phyloP scores from a whole-genome alignment of 257 asterid species.

The Rubia yunnanensis region DNA sequence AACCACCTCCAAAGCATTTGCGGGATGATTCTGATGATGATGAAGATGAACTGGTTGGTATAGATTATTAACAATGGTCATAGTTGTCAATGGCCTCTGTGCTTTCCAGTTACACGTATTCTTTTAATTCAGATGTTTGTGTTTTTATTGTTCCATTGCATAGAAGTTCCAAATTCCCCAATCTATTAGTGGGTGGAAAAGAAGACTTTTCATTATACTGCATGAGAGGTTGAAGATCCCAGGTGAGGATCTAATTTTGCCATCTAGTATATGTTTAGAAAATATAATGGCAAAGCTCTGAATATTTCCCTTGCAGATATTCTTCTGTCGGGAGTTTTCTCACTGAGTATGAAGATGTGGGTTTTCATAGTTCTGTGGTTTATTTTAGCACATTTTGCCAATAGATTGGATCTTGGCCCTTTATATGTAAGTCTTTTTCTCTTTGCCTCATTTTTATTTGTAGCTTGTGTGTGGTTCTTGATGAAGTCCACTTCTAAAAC shows the following conservation, averaged over 20 bases:
- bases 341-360: conserved; percentile 64
- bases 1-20: conserved; percentile 66
- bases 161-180: conserved; percentile 72
- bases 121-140: conserved; percentile 18
- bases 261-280: background rate
- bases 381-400: conserved; percentile 70
- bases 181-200: conserved; percentile 73
- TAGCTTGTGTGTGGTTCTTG: background rate
- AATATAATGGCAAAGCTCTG: conserved; percentile 17
- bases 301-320: conserved; percentile 42
- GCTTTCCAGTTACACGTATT: background rate
- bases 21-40: conserved; percentile 51
- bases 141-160: conserved; percentile 10
- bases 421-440: conserved; percentile 58
- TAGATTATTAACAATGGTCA: background rate
- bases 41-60: conserved; percentile 73
- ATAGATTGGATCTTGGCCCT: conserved; percentile 63
- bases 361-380: conserved; percentile 56
- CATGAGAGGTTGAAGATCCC: conserved; percentile 71
- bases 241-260: conserved; percentile 37
- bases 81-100: background rate
- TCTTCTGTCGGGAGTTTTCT: conserved; percentile 76
- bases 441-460: conserved; percentile 8
- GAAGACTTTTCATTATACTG: conserved; percentile 48
- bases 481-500: background rate